Base-by-base conservation (phyloP, 2,329 filamentous ascomycete species). In the Talaromyces verruculosus region DNA sequence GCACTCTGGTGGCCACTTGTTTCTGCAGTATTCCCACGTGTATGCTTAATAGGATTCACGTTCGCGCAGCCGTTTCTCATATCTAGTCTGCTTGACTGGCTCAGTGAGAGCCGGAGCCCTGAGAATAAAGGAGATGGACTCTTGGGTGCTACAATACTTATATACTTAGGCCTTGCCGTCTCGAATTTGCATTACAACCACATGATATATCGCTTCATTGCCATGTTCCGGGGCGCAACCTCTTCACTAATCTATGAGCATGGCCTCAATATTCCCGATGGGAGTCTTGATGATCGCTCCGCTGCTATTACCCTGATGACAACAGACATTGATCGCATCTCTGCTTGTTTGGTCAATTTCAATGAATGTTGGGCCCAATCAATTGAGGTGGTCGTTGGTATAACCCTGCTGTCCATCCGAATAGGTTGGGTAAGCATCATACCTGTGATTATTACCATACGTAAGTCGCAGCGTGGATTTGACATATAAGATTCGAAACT, bases 61-160 rank as follows among this genome's bases (percentile, higher is more conserved):
- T 65, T 65, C 30, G 39, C 59, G 11, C 59, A 65, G 25, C 49
- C 61, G 6, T 64, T 61, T 47, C 61, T 62, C 2, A 37, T 57
- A 22, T 62, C 35, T 30, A 33, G 43, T 35, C 13, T 62, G 7
- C 30, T 65, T 28, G 8, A 41, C 43, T 59, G 69, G 70, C 39
- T 72, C 15, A 57, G 53, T 17, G 65, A 65, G 55, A 63, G 67
- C 25, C 39, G 63, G 10, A 68, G 67, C 37, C 67, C 67, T 6
- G 22, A 69, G 17, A 62, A 58, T 7, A 22, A 62, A 43, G 64
- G 64, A 1, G 62, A 65, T 57, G 64, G 64, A 30, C 49, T 65
- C 22, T 37, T 65, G 4, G 49, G 47, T 22, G 59, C 64, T 6
- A 65, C 64, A 19, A 22, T 62, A n/a, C 33, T 65, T n/a, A 51